Conservation (phyloP, 306 rosid genomes). For the Dryas alaskensis region DNA sequence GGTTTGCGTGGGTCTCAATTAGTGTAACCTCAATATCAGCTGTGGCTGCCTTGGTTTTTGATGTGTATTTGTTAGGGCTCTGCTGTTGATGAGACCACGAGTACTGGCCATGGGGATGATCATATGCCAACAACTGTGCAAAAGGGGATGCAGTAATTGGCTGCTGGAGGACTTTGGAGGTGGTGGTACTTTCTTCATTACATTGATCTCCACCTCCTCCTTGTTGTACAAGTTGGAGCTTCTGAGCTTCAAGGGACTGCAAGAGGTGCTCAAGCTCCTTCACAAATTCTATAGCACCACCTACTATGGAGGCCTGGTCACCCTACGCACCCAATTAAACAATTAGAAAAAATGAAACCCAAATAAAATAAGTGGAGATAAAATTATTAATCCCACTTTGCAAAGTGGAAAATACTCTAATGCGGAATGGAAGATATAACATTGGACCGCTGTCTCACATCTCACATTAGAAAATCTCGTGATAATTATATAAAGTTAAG, state of each 20-base stretch:
- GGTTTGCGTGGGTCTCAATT: slow-evolving; percentile 86
- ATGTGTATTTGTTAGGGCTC: slow-evolving; percentile 53
- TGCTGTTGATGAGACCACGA: slow-evolving; percentile 44
- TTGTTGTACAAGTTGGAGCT: slow-evolving; percentile 49
- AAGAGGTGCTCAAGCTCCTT: slow-evolving; percentile 75
- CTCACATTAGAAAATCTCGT: too few species aligned
- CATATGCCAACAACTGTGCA: slow-evolving; percentile 51
- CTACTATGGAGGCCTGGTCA: slow-evolving; percentile 94
- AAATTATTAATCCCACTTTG: neutral
- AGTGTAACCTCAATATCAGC: slow-evolving; percentile 92
- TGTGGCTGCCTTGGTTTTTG: slow-evolving; percentile 54
- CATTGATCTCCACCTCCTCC: slow-evolving; percentile 24
- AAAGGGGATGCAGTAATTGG: slow-evolving; percentile 40
- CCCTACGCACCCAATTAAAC: slow-evolving; percentile 44
- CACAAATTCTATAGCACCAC: slow-evolving; percentile 93
- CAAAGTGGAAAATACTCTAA: neutral
- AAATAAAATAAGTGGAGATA: neutral
- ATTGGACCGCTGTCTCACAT: too few species aligned
- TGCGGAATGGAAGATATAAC: too few species aligned
- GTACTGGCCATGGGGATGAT: slow-evolving; percentile 29
- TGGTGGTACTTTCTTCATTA: slow-evolving; percentile 12
- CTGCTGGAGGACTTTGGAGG: slow-evolving; percentile 18
- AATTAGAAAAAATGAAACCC: neutral
- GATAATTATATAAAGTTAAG: too few species aligned
- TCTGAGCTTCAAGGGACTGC: slow-evolving; percentile 72